A percentile compares a stretch with the other conserved stretches of the same genome.
Evolutionary conservation across 306 rosid genomes (phyloP).

Genomic region (Pterocarpus santalinus): DNA sequence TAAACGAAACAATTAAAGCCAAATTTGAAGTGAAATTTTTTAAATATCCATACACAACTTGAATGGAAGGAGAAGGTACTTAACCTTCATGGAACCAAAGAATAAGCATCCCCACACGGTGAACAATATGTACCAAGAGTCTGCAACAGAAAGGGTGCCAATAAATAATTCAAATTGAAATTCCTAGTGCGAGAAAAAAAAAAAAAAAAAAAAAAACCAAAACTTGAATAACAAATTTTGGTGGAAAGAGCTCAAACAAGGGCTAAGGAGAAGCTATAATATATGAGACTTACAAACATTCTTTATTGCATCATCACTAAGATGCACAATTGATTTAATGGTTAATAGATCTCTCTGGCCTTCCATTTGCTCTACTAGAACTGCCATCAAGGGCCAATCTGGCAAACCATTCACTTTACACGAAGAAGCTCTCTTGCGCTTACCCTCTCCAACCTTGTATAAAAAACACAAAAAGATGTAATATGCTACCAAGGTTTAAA

Average conservation of each 20-base stretch:
- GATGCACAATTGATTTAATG: slow-evolving; percentile 49
- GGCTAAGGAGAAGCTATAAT: background rate
- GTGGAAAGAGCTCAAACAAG: background rate
- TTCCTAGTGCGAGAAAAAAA: background rate
- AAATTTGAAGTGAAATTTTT: background rate
- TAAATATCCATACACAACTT: background rate
- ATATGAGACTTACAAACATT: slow-evolving; percentile 71
- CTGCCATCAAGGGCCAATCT: slow-evolving; percentile 54
- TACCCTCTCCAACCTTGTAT: slow-evolving; percentile 49
- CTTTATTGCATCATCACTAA: slow-evolving; percentile 80
- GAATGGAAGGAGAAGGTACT: background rate
- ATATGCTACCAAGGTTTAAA: background rate
- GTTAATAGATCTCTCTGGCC: slow-evolving; percentile 52
- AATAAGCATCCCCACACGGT: slow-evolving; percentile 92
- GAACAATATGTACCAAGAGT: slow-evolving; percentile 63
- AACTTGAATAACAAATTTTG: background rate
- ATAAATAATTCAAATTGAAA: slow-evolving; percentile 17
- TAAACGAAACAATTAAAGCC: background rate
- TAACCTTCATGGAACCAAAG: slow-evolving; percentile 94
- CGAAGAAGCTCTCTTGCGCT: slow-evolving; percentile 58
- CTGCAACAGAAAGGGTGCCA: slow-evolving; percentile 35
- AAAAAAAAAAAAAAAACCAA: background rate
- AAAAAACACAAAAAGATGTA: slow-evolving; percentile 21
- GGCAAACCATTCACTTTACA: slow-evolving; percentile 68
- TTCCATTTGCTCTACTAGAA: slow-evolving; percentile 53